These are phyloP conservation scores for Fusarium duplospermum DNA, from an alignment of 2,329 filamentous ascomycete species.

Conservation along the genomic window DNA sequence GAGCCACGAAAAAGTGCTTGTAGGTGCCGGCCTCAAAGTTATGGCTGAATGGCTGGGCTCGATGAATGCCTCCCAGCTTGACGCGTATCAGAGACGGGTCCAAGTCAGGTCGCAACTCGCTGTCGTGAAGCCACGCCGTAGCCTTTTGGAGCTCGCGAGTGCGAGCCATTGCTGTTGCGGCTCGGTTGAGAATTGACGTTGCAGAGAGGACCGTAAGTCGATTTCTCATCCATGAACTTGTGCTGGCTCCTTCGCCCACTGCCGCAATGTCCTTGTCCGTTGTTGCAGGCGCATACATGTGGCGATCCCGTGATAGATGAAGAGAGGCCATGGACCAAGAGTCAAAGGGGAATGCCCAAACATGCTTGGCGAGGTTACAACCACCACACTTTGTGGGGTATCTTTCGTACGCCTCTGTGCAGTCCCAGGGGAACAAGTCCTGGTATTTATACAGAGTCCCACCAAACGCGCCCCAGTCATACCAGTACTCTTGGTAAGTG, in stretches of 20 bases:
- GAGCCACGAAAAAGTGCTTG: slow-evolving; percentile 45
- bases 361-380: slow-evolving; percentile 58
- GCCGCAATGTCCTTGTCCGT: slow-evolving; percentile 18
- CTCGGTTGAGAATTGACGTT: slow-evolving; percentile 45
- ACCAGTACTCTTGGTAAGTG: slow-evolving; percentile 58
- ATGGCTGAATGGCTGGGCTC: slow-evolving; percentile 56
- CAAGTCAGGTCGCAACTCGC: slow-evolving; percentile 4
- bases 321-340: slow-evolving; percentile 55
- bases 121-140: slow-evolving; percentile 50
- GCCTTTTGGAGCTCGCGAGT: slow-evolving; percentile 42
- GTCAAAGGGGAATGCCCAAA: slow-evolving; percentile 59
- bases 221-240: slow-evolving; percentile 50
- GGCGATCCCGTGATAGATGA: slow-evolving; percentile 51
- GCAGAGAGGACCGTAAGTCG: slow-evolving; percentile 50
- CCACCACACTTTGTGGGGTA: slow-evolving; percentile 52
- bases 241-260: slow-evolving; percentile 27
- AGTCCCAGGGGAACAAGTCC: slow-evolving; percentile 60
- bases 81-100: slow-evolving; percentile 45
- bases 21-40: slow-evolving; percentile 49
- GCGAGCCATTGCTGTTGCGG: slow-evolving; percentile 51
- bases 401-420: slow-evolving; percentile 56
- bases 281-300: slow-evolving; percentile 47
- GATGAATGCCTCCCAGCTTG: slow-evolving; percentile 56
- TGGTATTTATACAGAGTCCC: slow-evolving; percentile 54
- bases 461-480: slow-evolving; percentile 57